Evolutionary conservation across 768 basidiomycete species (phyloP).

Genomic region (Russula abietina): DNA sequence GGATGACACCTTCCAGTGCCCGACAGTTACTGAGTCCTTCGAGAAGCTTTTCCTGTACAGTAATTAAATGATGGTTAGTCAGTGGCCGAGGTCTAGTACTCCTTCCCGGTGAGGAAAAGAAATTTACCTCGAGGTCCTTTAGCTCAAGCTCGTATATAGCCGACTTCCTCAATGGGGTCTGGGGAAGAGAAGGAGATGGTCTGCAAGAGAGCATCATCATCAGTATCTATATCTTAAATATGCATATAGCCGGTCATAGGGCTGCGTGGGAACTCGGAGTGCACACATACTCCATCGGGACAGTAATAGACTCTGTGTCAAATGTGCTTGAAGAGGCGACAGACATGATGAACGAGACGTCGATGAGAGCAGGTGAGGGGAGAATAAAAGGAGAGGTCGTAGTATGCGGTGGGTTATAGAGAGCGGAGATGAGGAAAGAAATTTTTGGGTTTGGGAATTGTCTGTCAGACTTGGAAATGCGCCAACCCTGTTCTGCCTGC

Average conservation of each 20-base stretch:
- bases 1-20: conserved; percentile 62
- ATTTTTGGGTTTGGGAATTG: not conserved
- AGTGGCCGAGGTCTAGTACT: not conserved
- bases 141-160: conserved; percentile 19
- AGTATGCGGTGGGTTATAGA: not conserved
- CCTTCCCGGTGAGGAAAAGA: not conserved
- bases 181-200: not conserved
- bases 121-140: conserved; percentile 26
- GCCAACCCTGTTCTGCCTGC: not conserved
- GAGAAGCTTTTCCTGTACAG: conserved; percentile 51
- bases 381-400: not conserved
- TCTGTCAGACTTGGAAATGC: not conserved
- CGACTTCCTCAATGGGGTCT: not conserved
- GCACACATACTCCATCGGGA: not conserved
- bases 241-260: not conserved
- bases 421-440: not conserved
- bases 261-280: not conserved
- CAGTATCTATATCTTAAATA: not conserved
- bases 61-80: not conserved
- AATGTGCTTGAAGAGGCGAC: not conserved
- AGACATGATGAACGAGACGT: not conserved
- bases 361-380: not conserved
- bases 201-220: not conserved
- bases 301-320: conserved; percentile 1
- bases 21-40: conserved; percentile 71